Evolutionary conservation across 1,284 basidiomycete species (phyloP).

Genomic region (Malassezia yamatoensis): DNA sequence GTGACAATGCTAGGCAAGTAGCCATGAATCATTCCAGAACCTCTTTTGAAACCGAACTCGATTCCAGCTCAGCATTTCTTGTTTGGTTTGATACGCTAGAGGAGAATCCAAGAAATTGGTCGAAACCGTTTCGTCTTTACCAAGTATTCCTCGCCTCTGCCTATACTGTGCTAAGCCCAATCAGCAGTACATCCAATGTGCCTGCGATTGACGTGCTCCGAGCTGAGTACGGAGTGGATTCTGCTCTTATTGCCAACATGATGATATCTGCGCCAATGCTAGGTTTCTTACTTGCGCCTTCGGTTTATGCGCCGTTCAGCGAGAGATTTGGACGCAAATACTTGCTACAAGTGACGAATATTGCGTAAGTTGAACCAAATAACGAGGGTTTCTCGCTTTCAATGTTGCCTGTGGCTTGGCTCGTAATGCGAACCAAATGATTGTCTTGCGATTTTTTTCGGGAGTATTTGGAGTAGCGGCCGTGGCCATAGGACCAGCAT

Average conservation of each 20-base stretch:
- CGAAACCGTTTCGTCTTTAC: neutral
- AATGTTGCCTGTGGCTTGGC: slow-evolving; percentile 18
- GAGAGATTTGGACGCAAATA: slow-evolving; percentile 13
- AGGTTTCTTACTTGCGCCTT: slow-evolving; percentile 4
- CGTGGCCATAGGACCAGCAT: slow-evolving; percentile 53
- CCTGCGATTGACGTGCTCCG: slow-evolving; percentile 5
- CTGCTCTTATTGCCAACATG: slow-evolving; percentile 1
- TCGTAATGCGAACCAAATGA: slow-evolving; percentile 22
- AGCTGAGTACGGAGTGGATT: neutral
- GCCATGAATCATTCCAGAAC: too few species aligned
- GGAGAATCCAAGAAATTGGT: slow-evolving; percentile 10
- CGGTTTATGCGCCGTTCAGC: slow-evolving; percentile 9
- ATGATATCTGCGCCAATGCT: slow-evolving; percentile 13
- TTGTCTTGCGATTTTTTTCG: slow-evolving; percentile 26
- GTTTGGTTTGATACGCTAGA: too few species aligned
- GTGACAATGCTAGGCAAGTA: too few species aligned
- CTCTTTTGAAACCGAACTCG: too few species aligned
- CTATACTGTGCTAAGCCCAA: slow-evolving; percentile 10
- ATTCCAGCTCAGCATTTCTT: too few species aligned
- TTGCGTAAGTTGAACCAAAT: neutral
- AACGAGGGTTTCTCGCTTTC: slow-evolving; percentile 10
- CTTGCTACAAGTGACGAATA: slow-evolving; percentile 5
- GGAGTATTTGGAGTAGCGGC: slow-evolving; percentile 46
- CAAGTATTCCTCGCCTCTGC: slow-evolving; percentile 5
- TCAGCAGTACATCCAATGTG: slow-evolving; percentile 8